Base-by-base conservation (phyloP, 2,329 filamentous ascomycete genomes). In the Xylaria sp. region DNA sequence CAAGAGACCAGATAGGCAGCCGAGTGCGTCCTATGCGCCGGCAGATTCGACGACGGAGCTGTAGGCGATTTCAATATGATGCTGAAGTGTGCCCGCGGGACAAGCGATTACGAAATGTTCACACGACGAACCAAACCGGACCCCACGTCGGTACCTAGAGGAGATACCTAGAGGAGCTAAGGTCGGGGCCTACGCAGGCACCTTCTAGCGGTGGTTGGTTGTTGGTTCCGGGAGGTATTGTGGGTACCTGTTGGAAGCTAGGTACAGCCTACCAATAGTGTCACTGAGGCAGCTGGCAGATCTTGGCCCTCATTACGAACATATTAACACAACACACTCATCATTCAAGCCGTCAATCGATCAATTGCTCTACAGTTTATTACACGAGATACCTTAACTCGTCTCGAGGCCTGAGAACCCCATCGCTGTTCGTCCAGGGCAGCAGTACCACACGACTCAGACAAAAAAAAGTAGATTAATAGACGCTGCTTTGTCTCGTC, bases 61-160 rank as follows among this genome's bases (percentile, higher is more conserved):
- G 23, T 43, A 47, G 44, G 40, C 9, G 25, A 43, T 38, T 48
- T 48, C 21, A 7, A 37, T 40, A 40, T 49, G 25, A 3, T 35
- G 27, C 19, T 8, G 31, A 54, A 40, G 35, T 48, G 43, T 53
- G 48, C 11, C 41, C 25, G 46, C 51, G 44, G 51, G 51, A 60
- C 46, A 52, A 23, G 40, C 17, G 46, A 46, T 52, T 51, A 48
- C 44, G 27, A 56, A n/a, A 44, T 40, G 53, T 25, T 46, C 52
- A 40, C 47, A 33, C 9, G 38, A 51, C 29, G 19, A 29, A 31
- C 23, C 29, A 23, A 6, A 9, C 35, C 8, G 17, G 21, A 60
- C 58, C 51, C 58, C 58, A 60, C 51, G 52, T 51, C 54, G 3
- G 23, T 23, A 15, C 9, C 11, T 6, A 33, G 29, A 40, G 38